Percentiles rank a stretch among this genome's conserved stretches.
phyloP scores from a whole-genome alignment of 2,329 filamentous ascomycete species.

The Ceratocystis cubensis region DNA sequence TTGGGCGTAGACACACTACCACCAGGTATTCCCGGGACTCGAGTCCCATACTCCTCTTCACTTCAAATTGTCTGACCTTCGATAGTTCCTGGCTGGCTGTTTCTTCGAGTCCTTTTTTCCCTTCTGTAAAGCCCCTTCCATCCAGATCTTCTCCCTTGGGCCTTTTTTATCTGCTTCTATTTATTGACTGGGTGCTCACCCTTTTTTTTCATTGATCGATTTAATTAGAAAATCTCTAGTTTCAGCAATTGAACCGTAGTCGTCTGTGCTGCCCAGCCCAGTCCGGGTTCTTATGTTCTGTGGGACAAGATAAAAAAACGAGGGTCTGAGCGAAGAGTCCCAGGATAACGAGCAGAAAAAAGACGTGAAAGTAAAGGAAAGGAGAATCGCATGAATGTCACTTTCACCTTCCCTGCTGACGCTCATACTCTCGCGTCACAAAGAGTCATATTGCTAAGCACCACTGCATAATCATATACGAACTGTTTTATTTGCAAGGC shows the following conservation, averaged over 20 bases:
- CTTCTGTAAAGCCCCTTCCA: neutral
- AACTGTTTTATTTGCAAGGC: neutral
- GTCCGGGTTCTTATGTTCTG: neutral
- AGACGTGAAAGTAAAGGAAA: neutral
- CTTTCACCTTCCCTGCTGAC: neutral
- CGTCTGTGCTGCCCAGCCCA: conserved; percentile 2
- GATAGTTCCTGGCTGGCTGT: neutral
- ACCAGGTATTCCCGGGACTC: neutral
- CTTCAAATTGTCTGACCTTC: too few relatives aligned
- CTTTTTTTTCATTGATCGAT: conserved; percentile 1
- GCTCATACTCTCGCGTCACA: neutral
- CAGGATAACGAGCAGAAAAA: neutral
- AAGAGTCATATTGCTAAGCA: neutral
- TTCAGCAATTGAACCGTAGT: conserved; percentile 1
- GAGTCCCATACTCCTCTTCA: neutral
- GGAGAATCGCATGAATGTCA: neutral
- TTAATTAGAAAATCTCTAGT: conserved; percentile 1
- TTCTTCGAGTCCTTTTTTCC: neutral
- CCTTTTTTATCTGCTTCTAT: neutral
- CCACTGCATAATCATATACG: neutral
- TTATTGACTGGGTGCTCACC: neutral
- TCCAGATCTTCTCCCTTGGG: neutral
- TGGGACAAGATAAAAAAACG: neutral
- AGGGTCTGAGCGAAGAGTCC: neutral
- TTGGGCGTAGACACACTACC: neutral